phyloP scores from a whole-genome alignment of 106 monocot species.

The Iris macrosiphon region DNA sequence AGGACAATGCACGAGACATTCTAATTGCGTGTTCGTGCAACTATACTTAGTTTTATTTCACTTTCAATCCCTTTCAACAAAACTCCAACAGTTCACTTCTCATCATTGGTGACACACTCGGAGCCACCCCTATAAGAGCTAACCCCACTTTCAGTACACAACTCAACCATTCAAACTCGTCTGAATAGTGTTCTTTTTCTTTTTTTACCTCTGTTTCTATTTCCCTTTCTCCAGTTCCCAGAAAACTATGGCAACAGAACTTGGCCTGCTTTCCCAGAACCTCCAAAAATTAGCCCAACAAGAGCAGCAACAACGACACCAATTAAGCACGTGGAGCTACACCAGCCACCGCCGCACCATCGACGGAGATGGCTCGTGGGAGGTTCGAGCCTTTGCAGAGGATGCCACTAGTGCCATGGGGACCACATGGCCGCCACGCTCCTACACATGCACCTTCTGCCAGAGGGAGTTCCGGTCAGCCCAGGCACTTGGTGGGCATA shows the following conservation, averaged over 20 bases:
- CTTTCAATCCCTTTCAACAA: neutral
- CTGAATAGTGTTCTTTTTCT: neutral
- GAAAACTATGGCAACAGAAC: conserved; percentile 4
- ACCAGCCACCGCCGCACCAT: neutral
- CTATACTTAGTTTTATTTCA: neutral
- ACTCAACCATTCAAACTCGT: neutral
- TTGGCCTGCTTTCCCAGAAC: neutral
- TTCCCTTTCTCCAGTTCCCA: too few relatives aligned
- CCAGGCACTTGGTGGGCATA: conserved; percentile 36
- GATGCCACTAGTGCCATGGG: conserved; percentile 19
- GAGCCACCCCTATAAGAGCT: too few relatives aligned
- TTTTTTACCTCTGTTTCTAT: neutral
- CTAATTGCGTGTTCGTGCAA: too few relatives aligned
- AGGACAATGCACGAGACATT: too few relatives aligned
- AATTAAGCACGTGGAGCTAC: neutral
- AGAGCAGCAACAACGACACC: neutral
- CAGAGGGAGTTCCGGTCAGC: conserved; percentile 30
- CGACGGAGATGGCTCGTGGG: conserved; percentile 2
- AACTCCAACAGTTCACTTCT: conserved; percentile 1
- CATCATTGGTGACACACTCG: conserved; percentile 6
- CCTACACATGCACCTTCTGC: conserved; percentile 35
- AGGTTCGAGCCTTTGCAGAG: conserved; percentile 17
- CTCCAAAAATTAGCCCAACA: neutral
- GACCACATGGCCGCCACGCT: conserved; percentile 35
- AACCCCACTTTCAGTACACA: too few relatives aligned